phyloP scores from a whole-genome alignment of 2,329 filamentous ascomycete genomes.

The Cladophialophora psammophila region DNA sequence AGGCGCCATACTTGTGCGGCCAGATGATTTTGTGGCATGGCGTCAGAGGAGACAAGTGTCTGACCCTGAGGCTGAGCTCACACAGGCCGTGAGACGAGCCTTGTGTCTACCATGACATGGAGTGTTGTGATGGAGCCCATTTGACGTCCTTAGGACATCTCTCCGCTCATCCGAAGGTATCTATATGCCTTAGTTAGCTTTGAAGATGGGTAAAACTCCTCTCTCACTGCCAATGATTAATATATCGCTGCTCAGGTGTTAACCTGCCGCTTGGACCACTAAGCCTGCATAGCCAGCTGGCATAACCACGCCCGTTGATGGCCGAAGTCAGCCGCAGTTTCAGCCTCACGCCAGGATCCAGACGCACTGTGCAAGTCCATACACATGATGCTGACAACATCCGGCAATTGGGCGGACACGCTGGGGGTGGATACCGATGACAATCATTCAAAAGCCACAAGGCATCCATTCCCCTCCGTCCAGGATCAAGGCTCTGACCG shows the following conservation, averaged over 20 bases:
- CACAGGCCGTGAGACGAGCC: constrained; percentile 14
- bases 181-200: background rate
- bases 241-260: background rate
- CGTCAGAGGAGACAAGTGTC: constrained; percentile 13
- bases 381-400: background rate
- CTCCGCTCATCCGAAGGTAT: background rate
- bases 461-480: no score
- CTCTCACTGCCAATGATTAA: background rate
- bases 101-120: constrained; percentile 7
- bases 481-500: no score
- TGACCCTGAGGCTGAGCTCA: constrained; percentile 10
- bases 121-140: background rate
- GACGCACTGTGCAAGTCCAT: background rate
- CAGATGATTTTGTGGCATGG: constrained; percentile 28
- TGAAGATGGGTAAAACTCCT: no score
- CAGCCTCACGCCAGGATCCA: background rate
- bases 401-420: background rate
- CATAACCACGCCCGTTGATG: background rate
- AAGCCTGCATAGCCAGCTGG: background rate
- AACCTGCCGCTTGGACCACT: background rate
- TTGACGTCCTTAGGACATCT: background rate
- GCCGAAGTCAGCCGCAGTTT: background rate
- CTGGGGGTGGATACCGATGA: no score
- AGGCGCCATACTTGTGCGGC: constrained; percentile 40
- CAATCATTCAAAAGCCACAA: no score